Evolutionary conservation across 2,329 filamentous ascomycete species (phyloP).

Genomic region (Graphium sp.): DNA sequence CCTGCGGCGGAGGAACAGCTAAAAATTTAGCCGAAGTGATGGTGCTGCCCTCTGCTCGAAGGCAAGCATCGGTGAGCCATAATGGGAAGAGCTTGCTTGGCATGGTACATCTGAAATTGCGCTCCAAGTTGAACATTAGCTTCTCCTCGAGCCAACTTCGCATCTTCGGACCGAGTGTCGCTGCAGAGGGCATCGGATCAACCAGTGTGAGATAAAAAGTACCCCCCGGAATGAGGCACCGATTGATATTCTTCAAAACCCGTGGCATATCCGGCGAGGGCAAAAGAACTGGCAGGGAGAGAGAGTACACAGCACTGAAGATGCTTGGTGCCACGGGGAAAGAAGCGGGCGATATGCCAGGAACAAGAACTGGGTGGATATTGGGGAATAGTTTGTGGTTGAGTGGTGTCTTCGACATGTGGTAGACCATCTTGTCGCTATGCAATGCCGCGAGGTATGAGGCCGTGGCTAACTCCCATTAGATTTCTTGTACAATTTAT

Average conservation of each 20-base stretch:
- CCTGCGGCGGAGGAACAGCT: conserved; percentile 17
- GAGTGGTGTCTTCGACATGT: conserved; percentile 25
- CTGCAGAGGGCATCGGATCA: conserved; percentile 40
- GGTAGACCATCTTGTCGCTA: conserved; percentile 20
- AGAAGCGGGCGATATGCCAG: conserved; percentile 16
- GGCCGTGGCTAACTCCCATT: conserved; percentile 21
- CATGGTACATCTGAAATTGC: conserved; percentile 38
- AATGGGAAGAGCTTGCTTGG: conserved; percentile 40
- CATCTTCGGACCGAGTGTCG: conserved; percentile 38
- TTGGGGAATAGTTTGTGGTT: conserved; percentile 19
- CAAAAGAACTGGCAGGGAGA: conserved; percentile 38
- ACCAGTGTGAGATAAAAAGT: conserved; percentile 42
- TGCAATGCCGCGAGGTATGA: conserved; percentile 30
- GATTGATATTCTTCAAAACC: conserved; percentile 38
- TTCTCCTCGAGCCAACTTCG: conserved; percentile 45
- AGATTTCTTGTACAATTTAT: too few species aligned
- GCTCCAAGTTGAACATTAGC: conserved; percentile 40
- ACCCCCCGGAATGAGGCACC: conserved; percentile 35
- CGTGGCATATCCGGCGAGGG: conserved; percentile 36
- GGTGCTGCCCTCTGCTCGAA: conserved; percentile 28
- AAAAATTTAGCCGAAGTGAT: conserved; percentile 30
- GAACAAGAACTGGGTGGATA: conserved; percentile 19
- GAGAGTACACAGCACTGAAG: conserved; percentile 32
- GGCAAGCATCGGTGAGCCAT: conserved; percentile 39
- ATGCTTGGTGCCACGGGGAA: conserved; percentile 20